Conservation (phyloP, 768 basidiomycete species). For the Russula sp. region DNA sequence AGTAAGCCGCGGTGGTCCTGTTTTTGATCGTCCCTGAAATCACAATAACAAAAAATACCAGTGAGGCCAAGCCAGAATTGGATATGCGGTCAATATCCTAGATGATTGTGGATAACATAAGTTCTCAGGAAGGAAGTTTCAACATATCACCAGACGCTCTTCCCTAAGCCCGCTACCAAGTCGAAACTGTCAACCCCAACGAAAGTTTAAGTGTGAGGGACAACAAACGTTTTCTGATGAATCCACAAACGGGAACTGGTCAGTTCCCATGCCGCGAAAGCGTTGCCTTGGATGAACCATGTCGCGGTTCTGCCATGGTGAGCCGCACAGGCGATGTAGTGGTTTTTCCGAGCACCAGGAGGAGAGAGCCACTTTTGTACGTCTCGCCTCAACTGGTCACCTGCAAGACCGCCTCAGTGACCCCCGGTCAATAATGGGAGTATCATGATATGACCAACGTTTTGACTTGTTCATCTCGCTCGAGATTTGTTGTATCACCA, state of each 20-base stretch:
- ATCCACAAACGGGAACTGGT: not conserved
- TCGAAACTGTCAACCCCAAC: not conserved
- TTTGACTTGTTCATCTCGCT: not conserved
- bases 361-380: not conserved
- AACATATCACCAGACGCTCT: not conserved
- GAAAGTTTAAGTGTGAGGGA: not conserved
- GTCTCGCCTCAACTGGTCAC: not conserved
- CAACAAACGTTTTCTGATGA: not conserved
- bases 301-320: not conserved
- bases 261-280: not conserved
- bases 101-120: not conserved
- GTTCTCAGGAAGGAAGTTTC: not conserved
- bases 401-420: not conserved
- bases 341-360: not conserved
- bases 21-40: not conserved
- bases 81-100: not conserved
- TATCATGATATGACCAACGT: not conserved
- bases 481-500: not conserved
- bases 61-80: not conserved
- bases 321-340: not conserved
- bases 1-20: too few relatives aligned
- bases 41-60: not conserved
- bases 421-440: too few relatives aligned
- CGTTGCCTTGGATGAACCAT: not conserved
- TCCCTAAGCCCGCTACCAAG: not conserved